phyloP scores from a whole-genome alignment of 1,284 basidiomycete genomes.

The Agroathelia rolfsii region DNA sequence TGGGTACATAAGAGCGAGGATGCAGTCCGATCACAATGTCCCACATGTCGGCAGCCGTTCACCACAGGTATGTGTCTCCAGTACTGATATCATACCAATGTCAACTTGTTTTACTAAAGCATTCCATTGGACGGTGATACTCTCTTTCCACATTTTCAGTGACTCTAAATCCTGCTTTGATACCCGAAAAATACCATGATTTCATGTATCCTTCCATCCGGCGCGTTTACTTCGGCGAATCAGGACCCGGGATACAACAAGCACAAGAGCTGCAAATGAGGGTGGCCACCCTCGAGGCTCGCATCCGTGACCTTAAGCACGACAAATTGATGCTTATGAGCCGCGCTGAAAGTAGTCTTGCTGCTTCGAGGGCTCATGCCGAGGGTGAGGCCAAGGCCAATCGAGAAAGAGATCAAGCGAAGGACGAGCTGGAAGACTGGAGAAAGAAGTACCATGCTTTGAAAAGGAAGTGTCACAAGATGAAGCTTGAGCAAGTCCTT shows the following conservation, averaged over 20 bases:
- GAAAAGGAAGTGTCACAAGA: conserved; percentile 17
- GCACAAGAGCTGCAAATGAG: conserved; percentile 19
- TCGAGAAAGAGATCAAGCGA: conserved; percentile 18
- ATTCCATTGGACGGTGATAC: conserved; percentile 5
- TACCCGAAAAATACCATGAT: conserved; percentile 50
- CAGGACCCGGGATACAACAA: conserved; percentile 14
- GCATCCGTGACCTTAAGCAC: conserved; percentile 23
- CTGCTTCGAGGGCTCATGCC: conserved; percentile 19
- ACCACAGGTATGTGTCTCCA: conserved; percentile 33
- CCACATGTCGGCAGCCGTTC: conserved; percentile 48
- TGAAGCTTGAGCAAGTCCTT: conserved; percentile 15
- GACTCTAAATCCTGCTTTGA: conserved; percentile 34
- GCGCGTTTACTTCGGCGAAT: conserved; percentile 42
- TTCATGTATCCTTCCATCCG: conserved; percentile 47
- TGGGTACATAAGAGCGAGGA: conserved; percentile 35
- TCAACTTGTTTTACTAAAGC: too few relatives aligned
- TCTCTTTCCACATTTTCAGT: conserved; percentile 14
- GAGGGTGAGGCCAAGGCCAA: conserved; percentile 26
- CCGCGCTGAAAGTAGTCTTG: conserved; percentile 27
- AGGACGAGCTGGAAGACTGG: conserved; percentile 18
- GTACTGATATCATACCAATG: background rate
- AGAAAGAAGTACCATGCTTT: conserved; percentile 20
- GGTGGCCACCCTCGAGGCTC: conserved; percentile 23
- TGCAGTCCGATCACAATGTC: conserved; percentile 36
- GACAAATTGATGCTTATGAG: conserved; percentile 33